Base-by-base conservation (phyloP, 805 yeast species). In the Metschnikowia lachancei region DNA sequence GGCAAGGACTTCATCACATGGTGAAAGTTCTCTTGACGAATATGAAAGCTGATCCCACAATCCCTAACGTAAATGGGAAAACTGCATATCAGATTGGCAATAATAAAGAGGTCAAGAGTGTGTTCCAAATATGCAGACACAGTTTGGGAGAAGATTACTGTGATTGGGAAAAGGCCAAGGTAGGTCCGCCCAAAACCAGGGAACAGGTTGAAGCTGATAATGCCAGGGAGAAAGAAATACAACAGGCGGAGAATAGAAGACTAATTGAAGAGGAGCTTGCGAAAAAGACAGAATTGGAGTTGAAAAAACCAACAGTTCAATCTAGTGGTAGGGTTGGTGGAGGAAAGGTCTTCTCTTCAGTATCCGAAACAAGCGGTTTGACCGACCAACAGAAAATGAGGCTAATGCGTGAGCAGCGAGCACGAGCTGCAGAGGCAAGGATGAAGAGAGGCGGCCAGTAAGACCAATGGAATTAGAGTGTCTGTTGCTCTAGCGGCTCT, bases 351-450 rank as follows among this genome's bases (percentile, higher is more conserved):
- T 24, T 47, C 30, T 26, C 43, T 7, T 11, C 44, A 67, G 52
- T 60, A 6, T 67, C 70, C 18, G 81, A 80, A 38, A 56, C 83
- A 44, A 75, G 77, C 36, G 83, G 90, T 0, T 70, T 92, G 45
- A 76, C 81, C 7, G 89, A 83, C 1, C 88, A 82, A 20, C 97
- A 91, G 53, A 77, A 81, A 57, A 74, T 76, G 76, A 77, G 83
- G 57, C 67, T 94, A 17, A 90, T 91, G 86, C 79, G 99, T 50
- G 99, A 94, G 58, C 91, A 91, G 59, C 75, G 98, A 45, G 97
- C 97, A 0, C 77, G 98, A 45, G 99, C 99, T 0, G 97, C 96
- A 0, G 98, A 94, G 63, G 96, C 92, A 0, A 75, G 99, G 55
- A 57, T 87, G 45, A 64, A 59, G 35, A 46, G 36, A 24, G 47